These are phyloP conservation scores for Alternaria arbusti DNA, from an alignment of 2,329 filamentous ascomycete species.

Conservation along the genomic window DNA sequence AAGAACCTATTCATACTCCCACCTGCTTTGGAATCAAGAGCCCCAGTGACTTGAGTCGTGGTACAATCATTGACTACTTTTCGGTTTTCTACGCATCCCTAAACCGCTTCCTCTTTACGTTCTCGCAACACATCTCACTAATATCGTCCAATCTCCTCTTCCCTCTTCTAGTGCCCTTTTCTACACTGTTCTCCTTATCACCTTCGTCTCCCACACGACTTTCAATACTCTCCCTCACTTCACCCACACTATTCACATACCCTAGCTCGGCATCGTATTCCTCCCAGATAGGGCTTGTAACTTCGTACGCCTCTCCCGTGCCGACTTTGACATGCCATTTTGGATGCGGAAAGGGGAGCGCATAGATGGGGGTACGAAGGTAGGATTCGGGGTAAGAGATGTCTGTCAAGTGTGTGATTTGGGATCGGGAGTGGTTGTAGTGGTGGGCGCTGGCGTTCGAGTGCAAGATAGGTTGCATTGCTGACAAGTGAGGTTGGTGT, in stretches of 20 bases:
- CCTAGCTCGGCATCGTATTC: slow-evolving; percentile 2
- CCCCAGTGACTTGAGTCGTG: neutral
- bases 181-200: neutral
- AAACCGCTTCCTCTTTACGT: neutral
- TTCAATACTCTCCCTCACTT: slow-evolving; percentile 17
- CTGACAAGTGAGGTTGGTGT: neutral
- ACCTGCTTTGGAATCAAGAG: neutral
- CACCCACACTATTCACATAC: neutral
- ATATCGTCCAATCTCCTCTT: neutral
- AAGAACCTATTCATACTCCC: neutral
- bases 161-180: neutral
- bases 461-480: neutral
- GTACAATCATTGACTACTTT: neutral
- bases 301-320: slow-evolving; percentile 11
- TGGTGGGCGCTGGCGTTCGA: neutral
- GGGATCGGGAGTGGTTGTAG: neutral
- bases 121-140: neutral
- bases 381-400: slow-evolving; percentile 16
- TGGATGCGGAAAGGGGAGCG: slow-evolving; percentile 17
- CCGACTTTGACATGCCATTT: slow-evolving; percentile 17
- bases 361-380: slow-evolving; percentile 15
- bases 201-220: neutral
- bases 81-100: neutral
- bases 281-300: slow-evolving; percentile 14
- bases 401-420: neutral